A percentile compares a stretch with the other conserved stretches of the same genome.
These are phyloP conservation scores for Zea mays DNA, from an alignment of 176 grass and related monocot species.

Conservation along the genomic window Zm-B73-REFERENCE-NAM-5.0 NC_050098.1:206238001-206238500, in stretches of 20 bases:
- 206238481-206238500: slow-evolving; percentile 60
- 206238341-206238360: slow-evolving; percentile 35
- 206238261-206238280: slow-evolving; percentile 7
- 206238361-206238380: slow-evolving; percentile 80
- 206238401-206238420: slow-evolving; percentile 66
- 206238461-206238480: slow-evolving; percentile 93
- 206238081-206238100: neutral
- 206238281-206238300: slow-evolving; percentile 18
- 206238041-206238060: neutral
- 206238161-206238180: neutral
- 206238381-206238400: slow-evolving; percentile 79
- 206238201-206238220: neutral
- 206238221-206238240: neutral
- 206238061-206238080: neutral
- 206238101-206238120: neutral
- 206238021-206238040: neutral
- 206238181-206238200: neutral
- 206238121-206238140: slow-evolving; percentile 3
- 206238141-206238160: slow-evolving; percentile 2
- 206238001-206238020: neutral
- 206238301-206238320: slow-evolving; percentile 19
- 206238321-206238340: slow-evolving; percentile 42
- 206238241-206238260: neutral
- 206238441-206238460: slow-evolving; percentile 97
- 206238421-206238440: slow-evolving; percentile 73